Evolutionary conservation across 2,329 filamentous ascomycete species (phyloP).

Genomic region (Tolypocladium album): DNA sequence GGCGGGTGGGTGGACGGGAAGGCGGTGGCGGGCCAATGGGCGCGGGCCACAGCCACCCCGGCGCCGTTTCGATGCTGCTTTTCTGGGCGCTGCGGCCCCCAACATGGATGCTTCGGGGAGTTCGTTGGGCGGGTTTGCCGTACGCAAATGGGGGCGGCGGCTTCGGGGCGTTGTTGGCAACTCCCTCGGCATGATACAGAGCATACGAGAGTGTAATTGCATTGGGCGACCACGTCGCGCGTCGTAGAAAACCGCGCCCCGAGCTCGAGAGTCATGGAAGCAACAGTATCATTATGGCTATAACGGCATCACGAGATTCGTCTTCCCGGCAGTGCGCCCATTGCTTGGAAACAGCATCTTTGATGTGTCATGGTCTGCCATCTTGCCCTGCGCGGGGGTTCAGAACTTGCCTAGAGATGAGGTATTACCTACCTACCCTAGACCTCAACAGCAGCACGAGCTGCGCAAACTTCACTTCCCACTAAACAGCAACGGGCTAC

Average conservation of each 20-base stretch:
- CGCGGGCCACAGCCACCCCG: background rate
- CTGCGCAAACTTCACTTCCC: background rate
- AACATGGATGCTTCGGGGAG: background rate
- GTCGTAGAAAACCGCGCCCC: background rate
- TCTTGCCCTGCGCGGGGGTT: no score
- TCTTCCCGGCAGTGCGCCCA: no score
- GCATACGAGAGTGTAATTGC: no score
- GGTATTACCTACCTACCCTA: background rate
- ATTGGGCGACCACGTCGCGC: background rate
- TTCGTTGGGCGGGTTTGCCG: background rate
- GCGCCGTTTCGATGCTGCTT: background rate
- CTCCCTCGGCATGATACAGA: no score
- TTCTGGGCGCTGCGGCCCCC: background rate
- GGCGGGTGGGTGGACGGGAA: background rate
- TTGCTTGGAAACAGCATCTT: no score
- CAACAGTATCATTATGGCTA: background rate
- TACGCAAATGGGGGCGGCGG: no score
- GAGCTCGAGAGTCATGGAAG: background rate
- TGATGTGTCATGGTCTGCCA: no score
- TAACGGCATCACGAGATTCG: no score
- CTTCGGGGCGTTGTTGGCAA: no score
- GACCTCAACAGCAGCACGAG: background rate
- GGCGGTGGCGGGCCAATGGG: background rate
- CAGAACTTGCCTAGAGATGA: no score
- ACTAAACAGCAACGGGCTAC: background rate